Percentiles rank a stretch among this genome's conserved stretches.
Conservation (phyloP, 2,329 filamentous ascomycete species). For the Diaporthe sp. region DNA sequence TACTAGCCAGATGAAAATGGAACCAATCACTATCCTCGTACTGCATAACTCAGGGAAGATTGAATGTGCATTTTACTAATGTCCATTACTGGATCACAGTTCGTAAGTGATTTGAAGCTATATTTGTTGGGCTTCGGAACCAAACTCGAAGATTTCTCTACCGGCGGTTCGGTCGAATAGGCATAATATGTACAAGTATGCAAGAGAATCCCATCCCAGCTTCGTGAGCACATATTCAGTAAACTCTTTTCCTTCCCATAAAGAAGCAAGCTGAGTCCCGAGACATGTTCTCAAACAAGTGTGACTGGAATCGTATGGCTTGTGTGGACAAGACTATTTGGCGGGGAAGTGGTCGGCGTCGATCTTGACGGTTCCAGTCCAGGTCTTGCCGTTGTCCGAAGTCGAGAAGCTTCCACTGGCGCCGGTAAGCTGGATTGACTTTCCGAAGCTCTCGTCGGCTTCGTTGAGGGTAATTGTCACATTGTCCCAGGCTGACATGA, state of each 20-base stretch:
- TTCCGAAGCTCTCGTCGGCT: constrained; percentile 10
- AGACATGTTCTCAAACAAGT: neutral
- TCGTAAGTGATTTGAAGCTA: neutral
- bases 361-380: constrained; percentile 27
- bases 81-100: neutral
- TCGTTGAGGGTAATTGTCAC: constrained; percentile 9
- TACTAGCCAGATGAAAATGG: neutral
- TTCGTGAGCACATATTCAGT: neutral
- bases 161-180: neutral
- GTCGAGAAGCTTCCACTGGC: constrained; percentile 17
- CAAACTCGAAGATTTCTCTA: neutral
- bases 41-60: neutral
- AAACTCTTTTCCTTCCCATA: neutral
- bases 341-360: constrained; percentile 11
- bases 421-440: neutral
- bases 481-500: neutral
- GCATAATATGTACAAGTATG: neutral
- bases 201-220: neutral
- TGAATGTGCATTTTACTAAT: neutral
- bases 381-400: constrained; percentile 23
- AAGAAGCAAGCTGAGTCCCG: neutral
- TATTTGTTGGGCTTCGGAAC: neutral
- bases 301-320: too few species aligned
- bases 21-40: neutral
- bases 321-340: neutral